Percentiles rank a stretch among this genome's conserved stretches.
phyloP scores from a whole-genome alignment of 768 basidiomycete genomes.

The Crepidotus variabilis region DNA sequence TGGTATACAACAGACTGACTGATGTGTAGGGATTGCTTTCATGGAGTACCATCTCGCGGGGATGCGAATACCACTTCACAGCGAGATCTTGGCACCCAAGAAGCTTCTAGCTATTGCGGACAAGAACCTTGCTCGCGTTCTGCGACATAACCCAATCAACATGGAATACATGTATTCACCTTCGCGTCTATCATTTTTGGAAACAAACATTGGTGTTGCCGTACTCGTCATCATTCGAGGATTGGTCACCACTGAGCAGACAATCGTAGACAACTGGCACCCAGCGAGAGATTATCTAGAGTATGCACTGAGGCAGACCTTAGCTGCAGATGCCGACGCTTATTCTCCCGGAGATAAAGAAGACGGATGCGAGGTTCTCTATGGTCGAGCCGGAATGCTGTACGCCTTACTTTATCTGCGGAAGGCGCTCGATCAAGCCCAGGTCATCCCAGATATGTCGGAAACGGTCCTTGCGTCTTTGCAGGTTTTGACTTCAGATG shows the following conservation, averaged over 20 bases:
- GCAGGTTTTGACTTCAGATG: constrained; percentile 29
- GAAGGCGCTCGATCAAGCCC: constrained; percentile 9
- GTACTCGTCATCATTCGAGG: constrained; percentile 30
- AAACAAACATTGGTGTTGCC: constrained; percentile 35
- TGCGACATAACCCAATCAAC: constrained; percentile 14
- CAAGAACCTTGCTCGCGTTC: constrained; percentile 15
- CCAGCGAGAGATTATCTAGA: constrained; percentile 21
- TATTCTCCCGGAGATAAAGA: constrained; percentile 24
- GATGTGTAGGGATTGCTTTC: constrained; percentile 19
- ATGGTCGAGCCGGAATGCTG: constrained; percentile 55
- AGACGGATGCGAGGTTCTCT: constrained; percentile 54
- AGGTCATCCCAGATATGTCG: constrained; percentile 5
- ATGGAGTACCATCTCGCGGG: constrained; percentile 22
- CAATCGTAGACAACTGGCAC: constrained; percentile 16
- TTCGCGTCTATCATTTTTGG: constrained; percentile 31
- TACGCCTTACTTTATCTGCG: constrained; percentile 50
- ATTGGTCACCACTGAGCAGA: constrained; percentile 16
- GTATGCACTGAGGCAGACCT: constrained; percentile 16
- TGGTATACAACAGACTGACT: not conserved
- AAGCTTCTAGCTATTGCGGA: constrained; percentile 15
- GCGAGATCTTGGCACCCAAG: constrained; percentile 11
- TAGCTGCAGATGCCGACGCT: constrained; percentile 18
- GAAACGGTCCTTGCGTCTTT: constrained; percentile 9
- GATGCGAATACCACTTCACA: constrained; percentile 6
- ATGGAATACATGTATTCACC: constrained; percentile 9